A percentile compares a stretch with the other conserved stretches of the same genome.
Evolutionary conservation across 331 rosid species (phyloP).

Genomic region (Pyrus hybrid): DNA sequence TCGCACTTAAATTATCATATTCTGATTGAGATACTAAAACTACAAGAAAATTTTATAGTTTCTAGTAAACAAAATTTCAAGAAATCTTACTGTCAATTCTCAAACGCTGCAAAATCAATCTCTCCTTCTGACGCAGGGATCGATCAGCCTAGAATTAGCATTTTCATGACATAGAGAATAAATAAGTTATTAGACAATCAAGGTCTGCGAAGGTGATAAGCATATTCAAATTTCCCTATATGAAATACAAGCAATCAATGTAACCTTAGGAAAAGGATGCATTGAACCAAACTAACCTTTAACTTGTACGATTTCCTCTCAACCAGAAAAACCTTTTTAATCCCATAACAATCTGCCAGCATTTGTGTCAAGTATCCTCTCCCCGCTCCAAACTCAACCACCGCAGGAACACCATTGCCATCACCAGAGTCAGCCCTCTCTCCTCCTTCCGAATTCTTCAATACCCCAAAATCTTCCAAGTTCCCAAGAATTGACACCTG

Average conservation of each 20-base stretch:
- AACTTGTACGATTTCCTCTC: conserved; percentile 85
- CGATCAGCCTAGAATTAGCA: conserved; percentile 85
- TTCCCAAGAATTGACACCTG: conserved; percentile 91
- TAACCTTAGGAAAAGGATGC: conserved; percentile 2
- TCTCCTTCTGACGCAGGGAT: conserved; percentile 81
- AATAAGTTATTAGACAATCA: conserved; percentile 9
- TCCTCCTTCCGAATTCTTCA: conserved; percentile 33
- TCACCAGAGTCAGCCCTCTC: conserved; percentile 13
- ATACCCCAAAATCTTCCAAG: conserved; percentile 54
- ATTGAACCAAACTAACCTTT: conserved; percentile 44
- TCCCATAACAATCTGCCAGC: conserved; percentile 91
- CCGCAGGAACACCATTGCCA: conserved; percentile 42
- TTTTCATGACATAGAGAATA: conserved; percentile 16
- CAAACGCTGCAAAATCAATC: conserved; percentile 73
- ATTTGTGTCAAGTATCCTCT: conserved; percentile 91
- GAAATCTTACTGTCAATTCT: conserved; percentile 91
- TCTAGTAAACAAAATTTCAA: not conserved
- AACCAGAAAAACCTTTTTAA: conserved; percentile 62
- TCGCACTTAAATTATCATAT: not conserved
- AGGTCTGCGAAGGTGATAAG: conserved; percentile 12
- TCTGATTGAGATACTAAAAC: not conserved
- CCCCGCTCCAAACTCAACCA: conserved; percentile 95
- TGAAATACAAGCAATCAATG: not conserved
- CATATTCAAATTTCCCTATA: not conserved
- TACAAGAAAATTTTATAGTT: not conserved